phyloP scores from a whole-genome alignment of 2,329 filamentous ascomycete genomes.

The Fusarium sp. region DNA sequence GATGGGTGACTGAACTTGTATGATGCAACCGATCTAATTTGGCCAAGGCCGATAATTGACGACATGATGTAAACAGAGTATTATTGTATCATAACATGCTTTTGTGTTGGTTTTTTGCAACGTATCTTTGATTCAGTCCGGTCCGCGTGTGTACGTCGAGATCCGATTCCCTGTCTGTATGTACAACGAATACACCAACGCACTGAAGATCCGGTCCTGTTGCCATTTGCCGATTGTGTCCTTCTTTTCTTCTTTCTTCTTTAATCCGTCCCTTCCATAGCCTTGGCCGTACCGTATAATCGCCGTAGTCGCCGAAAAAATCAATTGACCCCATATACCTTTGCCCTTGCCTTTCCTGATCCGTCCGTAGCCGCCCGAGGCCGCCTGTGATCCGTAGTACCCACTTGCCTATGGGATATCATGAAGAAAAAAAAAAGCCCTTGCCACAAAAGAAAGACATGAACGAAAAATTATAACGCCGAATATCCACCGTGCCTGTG shows the following conservation, averaged over 20 bases:
- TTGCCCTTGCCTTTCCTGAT: slow-evolving; percentile 35
- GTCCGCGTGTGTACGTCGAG: slow-evolving; percentile 18
- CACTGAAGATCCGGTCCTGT: slow-evolving; percentile 39
- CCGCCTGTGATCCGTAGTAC: slow-evolving; percentile 39
- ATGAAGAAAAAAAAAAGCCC: slow-evolving; percentile 37
- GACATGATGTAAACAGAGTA: slow-evolving; percentile 23
- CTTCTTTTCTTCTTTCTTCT: slow-evolving; percentile 9
- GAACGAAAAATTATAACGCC: slow-evolving; percentile 41
- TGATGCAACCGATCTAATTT: not conserved
- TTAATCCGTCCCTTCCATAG: slow-evolving; percentile 22
- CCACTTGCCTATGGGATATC: slow-evolving; percentile 47
- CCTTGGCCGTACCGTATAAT: slow-evolving; percentile 33
- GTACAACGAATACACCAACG: slow-evolving; percentile 37
- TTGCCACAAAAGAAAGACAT: slow-evolving; percentile 41
- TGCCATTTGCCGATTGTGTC: slow-evolving; percentile 40
- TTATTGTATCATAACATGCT: slow-evolving; percentile 36
- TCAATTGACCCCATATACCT: slow-evolving; percentile 30
- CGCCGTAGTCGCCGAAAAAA: slow-evolving; percentile 38
- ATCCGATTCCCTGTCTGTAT: slow-evolving; percentile 30
- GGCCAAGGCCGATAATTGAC: not conserved
- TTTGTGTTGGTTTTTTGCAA: slow-evolving; percentile 28
- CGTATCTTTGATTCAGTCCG: slow-evolving; percentile 17
- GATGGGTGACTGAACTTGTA: not conserved
- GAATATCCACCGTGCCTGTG: slow-evolving; percentile 36
- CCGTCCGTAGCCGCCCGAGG: slow-evolving; percentile 39